Evolutionary conservation across 2,329 filamentous ascomycete species (phyloP).

Genomic region (Graphilbum ipis-grandicollis): DNA sequence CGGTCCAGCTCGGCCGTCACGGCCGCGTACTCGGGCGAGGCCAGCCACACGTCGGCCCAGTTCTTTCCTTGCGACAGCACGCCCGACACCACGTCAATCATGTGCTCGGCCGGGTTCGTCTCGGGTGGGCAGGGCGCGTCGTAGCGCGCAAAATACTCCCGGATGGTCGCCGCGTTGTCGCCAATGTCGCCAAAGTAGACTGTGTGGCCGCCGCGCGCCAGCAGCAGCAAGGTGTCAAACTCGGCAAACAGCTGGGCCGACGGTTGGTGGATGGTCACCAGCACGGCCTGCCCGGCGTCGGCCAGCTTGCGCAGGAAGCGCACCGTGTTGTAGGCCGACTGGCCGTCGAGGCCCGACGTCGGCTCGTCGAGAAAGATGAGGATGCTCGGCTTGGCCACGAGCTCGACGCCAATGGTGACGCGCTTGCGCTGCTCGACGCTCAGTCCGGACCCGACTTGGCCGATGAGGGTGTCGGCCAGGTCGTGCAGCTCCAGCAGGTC

Average conservation of each 20-base stretch:
- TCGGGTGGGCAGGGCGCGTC: slow-evolving; percentile 43
- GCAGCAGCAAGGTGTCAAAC: slow-evolving; percentile 47
- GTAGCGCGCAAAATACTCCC: slow-evolving; percentile 48
- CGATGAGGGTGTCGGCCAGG: slow-evolving; percentile 29
- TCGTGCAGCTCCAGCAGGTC: slow-evolving; percentile 36
- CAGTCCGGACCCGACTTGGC: slow-evolving; percentile 30
- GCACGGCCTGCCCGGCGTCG: slow-evolving; percentile 46
- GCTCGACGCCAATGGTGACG: slow-evolving; percentile 43
- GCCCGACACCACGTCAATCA: slow-evolving; percentile 45
- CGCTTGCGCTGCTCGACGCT: slow-evolving; percentile 35
- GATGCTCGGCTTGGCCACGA: slow-evolving; percentile 41
- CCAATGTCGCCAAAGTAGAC: slow-evolving; percentile 50
- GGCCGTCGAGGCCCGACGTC: slow-evolving; percentile 48
- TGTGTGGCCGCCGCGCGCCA: slow-evolving; percentile 47
- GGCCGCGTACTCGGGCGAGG: slow-evolving; percentile 17
- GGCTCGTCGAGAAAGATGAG: slow-evolving; percentile 46
- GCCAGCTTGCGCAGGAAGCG: slow-evolving; percentile 52
- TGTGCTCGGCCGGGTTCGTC: slow-evolving; percentile 62
- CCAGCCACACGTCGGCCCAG: slow-evolving; percentile 19
- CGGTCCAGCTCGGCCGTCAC: slow-evolving; percentile 49
- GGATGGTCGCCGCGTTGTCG: slow-evolving; percentile 23
- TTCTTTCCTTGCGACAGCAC: slow-evolving; percentile 24
- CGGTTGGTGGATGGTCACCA: slow-evolving; percentile 56
- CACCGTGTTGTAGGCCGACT: slow-evolving; percentile 48
- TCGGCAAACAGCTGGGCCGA: slow-evolving; percentile 47